phyloP scores from a whole-genome alignment of 768 basidiomycete genomes.

The Collybia mongolica region DNA sequence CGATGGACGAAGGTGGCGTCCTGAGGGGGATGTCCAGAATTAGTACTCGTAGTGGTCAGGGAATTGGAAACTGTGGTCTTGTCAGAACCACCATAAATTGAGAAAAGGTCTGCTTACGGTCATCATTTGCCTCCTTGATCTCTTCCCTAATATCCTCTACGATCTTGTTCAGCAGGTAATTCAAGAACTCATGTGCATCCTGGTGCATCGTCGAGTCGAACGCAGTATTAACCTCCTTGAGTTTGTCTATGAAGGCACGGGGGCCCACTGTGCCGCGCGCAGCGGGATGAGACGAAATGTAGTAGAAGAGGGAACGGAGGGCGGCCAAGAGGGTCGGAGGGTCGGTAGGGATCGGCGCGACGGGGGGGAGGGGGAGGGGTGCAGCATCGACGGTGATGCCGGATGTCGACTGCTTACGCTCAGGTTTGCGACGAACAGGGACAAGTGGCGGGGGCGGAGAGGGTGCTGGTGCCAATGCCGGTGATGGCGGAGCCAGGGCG shows the following conservation, averaged over 20 bases:
- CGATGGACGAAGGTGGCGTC: constrained; percentile 82
- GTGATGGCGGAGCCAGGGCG: constrained; percentile 23
- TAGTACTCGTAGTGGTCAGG: constrained; percentile 37
- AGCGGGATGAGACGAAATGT: constrained; percentile 76
- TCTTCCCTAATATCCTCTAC: constrained; percentile 90
- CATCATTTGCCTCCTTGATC: constrained; percentile 54
- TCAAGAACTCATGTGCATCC: constrained; percentile 98
- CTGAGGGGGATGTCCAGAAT: constrained; percentile 43
- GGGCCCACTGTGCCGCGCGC: constrained; percentile 88
- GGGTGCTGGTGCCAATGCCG: constrained; percentile 19
- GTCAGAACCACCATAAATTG: constrained; percentile 42
- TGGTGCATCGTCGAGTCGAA: constrained; percentile 94
- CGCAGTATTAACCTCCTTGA: constrained; percentile 88
- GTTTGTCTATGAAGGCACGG: constrained; percentile 88
- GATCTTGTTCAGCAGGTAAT: constrained; percentile 89
- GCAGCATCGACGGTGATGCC: constrained; percentile 20
- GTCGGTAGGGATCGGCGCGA: constrained; percentile 49
- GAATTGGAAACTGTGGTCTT: constrained; percentile 44
- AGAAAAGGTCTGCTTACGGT: constrained; percentile 50
- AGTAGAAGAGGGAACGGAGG: constrained; percentile 85
- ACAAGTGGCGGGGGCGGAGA: constrained; percentile 32
- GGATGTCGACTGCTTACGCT: constrained; percentile 43
- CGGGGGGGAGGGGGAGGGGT: constrained; percentile 28
- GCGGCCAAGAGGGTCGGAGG: constrained; percentile 87
- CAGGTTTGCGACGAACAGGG: constrained; percentile 52